phyloP scores from a whole-genome alignment of 2,329 filamentous ascomycete species.

The Cladosporium cucumerinum region DNA sequence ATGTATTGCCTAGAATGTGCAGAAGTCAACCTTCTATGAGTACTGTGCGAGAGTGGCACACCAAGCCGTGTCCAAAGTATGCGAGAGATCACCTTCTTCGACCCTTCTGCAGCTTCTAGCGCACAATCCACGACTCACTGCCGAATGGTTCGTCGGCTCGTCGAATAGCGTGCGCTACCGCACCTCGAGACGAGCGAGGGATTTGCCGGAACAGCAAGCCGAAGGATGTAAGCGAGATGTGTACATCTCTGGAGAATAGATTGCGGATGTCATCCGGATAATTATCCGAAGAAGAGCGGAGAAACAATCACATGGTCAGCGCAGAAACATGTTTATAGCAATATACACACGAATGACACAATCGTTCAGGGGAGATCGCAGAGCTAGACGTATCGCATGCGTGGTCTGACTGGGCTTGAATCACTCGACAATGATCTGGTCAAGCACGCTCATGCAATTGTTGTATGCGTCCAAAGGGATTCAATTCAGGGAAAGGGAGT shows the following conservation, averaged over 20 bases:
- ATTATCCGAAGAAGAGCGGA: slow-evolving; percentile 2
- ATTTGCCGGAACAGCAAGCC: not conserved
- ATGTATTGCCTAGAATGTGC: not conserved
- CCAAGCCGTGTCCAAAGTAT: not conserved
- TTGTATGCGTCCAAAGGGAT: not conserved
- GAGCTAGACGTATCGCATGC: not conserved
- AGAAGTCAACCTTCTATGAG: not conserved
- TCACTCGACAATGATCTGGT: not conserved
- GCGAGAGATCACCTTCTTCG: slow-evolving; percentile 8
- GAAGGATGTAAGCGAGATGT: not conserved
- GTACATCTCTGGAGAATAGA: not conserved
- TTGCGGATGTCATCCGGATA: slow-evolving; percentile 6
- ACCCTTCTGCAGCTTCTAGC: slow-evolving; percentile 13
- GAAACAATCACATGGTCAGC: not conserved
- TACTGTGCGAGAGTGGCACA: not conserved
- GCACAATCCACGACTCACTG: not conserved
- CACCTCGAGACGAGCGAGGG: not conserved
- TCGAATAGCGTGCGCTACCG: not conserved
- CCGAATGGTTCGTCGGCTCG: slow-evolving; percentile 3
- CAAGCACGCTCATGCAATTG: not conserved
- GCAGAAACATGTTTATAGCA: not conserved
- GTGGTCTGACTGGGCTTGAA: not conserved
- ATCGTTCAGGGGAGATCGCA: not conserved
- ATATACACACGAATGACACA: not conserved
- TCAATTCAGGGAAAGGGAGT: not conserved